Conservation (phyloP, 495 filamentous ascomycete species). For the Aspergillus sclerotioniger region DNA sequence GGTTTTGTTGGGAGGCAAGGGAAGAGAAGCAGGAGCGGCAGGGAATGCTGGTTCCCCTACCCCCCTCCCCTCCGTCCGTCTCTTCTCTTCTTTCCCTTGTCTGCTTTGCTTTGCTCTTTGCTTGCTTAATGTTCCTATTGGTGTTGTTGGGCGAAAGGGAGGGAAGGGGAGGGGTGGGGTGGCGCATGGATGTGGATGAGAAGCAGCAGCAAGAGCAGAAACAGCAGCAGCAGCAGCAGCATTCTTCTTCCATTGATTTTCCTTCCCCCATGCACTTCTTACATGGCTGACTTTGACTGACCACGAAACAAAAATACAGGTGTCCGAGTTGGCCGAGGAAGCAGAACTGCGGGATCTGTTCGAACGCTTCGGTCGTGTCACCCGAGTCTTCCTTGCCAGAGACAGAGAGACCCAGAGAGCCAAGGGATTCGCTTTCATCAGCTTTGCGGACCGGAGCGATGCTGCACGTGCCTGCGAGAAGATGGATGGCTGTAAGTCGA, state of each 20-base stretch:
- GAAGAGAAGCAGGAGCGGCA: background rate
- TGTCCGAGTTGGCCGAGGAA: slow-evolving; percentile 96
- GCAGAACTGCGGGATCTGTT: slow-evolving; percentile 93
- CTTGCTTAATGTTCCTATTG: background rate
- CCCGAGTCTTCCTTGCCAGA: slow-evolving; percentile 94
- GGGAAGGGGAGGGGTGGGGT: no score
- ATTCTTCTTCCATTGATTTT: no score
- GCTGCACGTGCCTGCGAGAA: slow-evolving; percentile 91
- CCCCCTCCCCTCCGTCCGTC: background rate
- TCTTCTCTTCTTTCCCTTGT: background rate
- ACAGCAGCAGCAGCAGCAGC: no score
- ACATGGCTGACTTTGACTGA: slow-evolving; percentile 8
- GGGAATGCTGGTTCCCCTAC: background rate
- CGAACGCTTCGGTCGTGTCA: slow-evolving; percentile 93
- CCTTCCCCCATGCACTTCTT: background rate
- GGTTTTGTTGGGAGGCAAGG: background rate
- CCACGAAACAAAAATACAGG: slow-evolving; percentile 47
- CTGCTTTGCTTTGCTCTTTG: background rate
- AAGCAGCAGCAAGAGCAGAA: no score
- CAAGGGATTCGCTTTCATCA: slow-evolving; percentile 98
- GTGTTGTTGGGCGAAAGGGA: slow-evolving; percentile 3
- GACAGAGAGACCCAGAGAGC: slow-evolving; percentile 91
- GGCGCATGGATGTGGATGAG: no score
- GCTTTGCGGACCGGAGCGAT: slow-evolving; percentile 83
- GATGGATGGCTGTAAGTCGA: slow-evolving; percentile 89